phyloP scores from a whole-genome alignment of 371 early-diverging fungal species.

The Paraphysoderma sedebokerense region DNA sequence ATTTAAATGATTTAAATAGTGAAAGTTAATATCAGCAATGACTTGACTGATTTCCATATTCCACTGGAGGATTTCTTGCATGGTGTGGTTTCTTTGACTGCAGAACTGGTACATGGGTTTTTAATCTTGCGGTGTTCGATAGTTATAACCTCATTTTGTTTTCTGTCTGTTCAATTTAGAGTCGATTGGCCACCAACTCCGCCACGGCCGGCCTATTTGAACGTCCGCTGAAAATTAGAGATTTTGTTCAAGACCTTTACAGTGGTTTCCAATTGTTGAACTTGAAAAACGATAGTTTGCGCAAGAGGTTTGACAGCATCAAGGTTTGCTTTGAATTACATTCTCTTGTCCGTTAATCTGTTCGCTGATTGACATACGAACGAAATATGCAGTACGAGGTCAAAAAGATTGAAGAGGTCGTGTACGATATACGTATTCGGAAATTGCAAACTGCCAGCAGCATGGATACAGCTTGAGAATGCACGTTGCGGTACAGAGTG shows the following conservation, averaged over 20 bases:
- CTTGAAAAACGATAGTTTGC: constrained; percentile 58
- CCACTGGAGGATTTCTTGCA: constrained; percentile 42
- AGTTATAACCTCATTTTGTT: background rate
- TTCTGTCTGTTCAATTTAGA: constrained; percentile 11
- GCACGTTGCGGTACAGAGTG: no score
- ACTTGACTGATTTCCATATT: constrained; percentile 27
- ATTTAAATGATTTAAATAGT: constrained; percentile 8
- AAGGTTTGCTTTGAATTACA: constrained; percentile 20
- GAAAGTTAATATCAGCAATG: constrained; percentile 18
- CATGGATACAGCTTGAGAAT: no score
- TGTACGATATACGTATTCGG: constrained; percentile 55
- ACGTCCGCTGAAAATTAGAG: constrained; percentile 44
- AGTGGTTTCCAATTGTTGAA: constrained; percentile 65
- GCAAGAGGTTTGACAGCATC: constrained; percentile 63
- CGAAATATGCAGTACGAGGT: constrained; percentile 41
- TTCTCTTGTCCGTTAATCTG: background rate
- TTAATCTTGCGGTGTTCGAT: background rate
- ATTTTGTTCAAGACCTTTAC: constrained; percentile 49
- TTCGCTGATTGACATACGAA: background rate
- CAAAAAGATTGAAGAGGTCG: constrained; percentile 66
- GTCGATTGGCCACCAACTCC: constrained; percentile 54
- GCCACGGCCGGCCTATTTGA: constrained; percentile 52
- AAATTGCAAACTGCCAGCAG: constrained; percentile 20
- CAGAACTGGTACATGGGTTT: constrained; percentile 19
- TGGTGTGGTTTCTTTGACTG: constrained; percentile 31